Conservation (phyloP, 2,329 filamentous ascomycete genomes). For the Pyrenophora seminiperda region DNA sequence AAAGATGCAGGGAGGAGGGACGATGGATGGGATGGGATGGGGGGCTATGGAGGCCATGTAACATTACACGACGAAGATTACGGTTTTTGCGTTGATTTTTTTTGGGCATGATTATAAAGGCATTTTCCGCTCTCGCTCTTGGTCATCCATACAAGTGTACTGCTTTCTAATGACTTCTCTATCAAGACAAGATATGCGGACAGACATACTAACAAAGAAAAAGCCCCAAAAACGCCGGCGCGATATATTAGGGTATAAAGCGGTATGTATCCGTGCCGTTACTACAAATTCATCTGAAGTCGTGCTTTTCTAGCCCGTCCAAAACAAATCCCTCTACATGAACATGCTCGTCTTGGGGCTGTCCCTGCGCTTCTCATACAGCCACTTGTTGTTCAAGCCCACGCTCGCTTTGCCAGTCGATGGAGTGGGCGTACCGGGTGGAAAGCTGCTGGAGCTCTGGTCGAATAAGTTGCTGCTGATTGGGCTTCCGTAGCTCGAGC, state of each 20-base stretch:
- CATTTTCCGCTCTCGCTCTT: constrained; percentile 20
- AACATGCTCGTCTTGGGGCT: constrained; percentile 51
- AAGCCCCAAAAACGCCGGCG: constrained; percentile 28
- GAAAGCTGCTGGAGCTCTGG: constrained; percentile 48
- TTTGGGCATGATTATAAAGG: no score
- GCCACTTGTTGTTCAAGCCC: constrained; percentile 88
- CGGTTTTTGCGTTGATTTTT: no score
- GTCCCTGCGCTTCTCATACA: constrained; percentile 79
- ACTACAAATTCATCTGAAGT: not conserved
- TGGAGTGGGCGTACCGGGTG: constrained; percentile 71
- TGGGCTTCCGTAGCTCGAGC: constrained; percentile 63
- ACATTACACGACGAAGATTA: no score
- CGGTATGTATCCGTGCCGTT: constrained; percentile 23
- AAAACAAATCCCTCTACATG: constrained; percentile 17
- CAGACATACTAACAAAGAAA: not conserved
- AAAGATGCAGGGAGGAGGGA: no score
- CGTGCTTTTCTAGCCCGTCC: no score
- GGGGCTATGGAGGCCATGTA: not conserved
- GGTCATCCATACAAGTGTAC: no score
- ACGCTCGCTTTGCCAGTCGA: constrained; percentile 66
- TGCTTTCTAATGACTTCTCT: no score
- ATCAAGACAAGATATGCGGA: constrained; percentile 7
- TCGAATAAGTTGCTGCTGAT: constrained; percentile 52
- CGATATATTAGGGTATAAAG: constrained; percentile 44
- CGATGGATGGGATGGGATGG: no score